A percentile compares a stretch with the other conserved stretches of the same genome.
Evolutionary conservation across 1,284 basidiomycete species (phyloP).

Genomic region (Malassezia vespertilionis): DNA sequence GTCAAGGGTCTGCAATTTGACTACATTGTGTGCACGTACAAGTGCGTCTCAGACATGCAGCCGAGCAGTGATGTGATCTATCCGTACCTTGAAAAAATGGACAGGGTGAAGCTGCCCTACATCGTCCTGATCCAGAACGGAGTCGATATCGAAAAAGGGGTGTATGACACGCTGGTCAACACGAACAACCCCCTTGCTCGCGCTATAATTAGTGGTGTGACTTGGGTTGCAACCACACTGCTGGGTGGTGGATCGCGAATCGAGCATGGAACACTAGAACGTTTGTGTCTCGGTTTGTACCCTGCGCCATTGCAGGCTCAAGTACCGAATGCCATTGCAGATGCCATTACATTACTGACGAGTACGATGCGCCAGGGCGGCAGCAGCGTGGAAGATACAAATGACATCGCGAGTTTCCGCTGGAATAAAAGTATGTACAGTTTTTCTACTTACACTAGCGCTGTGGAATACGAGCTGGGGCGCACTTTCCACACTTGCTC

Average conservation of each 20-base stretch:
- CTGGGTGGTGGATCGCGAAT: slow-evolving; percentile 23
- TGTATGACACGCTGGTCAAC: slow-evolving; percentile 54
- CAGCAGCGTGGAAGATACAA: slow-evolving; percentile 43
- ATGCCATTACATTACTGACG: not conserved
- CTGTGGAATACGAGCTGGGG: slow-evolving; percentile 44
- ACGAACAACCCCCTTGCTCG: slow-evolving; percentile 18
- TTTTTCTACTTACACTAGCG: not conserved
- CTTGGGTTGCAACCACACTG: slow-evolving; percentile 50
- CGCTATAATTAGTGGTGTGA: slow-evolving; percentile 46
- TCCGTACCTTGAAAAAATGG: slow-evolving; percentile 52
- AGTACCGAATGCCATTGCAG: not conserved
- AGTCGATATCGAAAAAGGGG: slow-evolving; percentile 60
- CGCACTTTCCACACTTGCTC: slow-evolving; percentile 48
- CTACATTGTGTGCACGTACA: slow-evolving; percentile 58
- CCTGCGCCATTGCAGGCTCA: slow-evolving; percentile 11
- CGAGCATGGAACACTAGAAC: slow-evolving; percentile 23
- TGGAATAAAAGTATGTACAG: slow-evolving; percentile 52
- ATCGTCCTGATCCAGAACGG: slow-evolving; percentile 69
- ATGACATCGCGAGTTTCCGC: slow-evolving; percentile 51
- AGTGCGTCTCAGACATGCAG: slow-evolving; percentile 61
- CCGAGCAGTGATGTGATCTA: slow-evolving; percentile 56
- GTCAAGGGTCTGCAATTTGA: slow-evolving; percentile 58
- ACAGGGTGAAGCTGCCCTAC: slow-evolving; percentile 50
- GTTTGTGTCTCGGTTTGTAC: slow-evolving; percentile 49
- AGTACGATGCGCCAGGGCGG: slow-evolving; percentile 41